Evolutionary conservation across 2,329 filamentous ascomycete genomes (phyloP), one percentile per base, ranked within the genome.

Genomic region (Corynespora cassiicola): DNA sequence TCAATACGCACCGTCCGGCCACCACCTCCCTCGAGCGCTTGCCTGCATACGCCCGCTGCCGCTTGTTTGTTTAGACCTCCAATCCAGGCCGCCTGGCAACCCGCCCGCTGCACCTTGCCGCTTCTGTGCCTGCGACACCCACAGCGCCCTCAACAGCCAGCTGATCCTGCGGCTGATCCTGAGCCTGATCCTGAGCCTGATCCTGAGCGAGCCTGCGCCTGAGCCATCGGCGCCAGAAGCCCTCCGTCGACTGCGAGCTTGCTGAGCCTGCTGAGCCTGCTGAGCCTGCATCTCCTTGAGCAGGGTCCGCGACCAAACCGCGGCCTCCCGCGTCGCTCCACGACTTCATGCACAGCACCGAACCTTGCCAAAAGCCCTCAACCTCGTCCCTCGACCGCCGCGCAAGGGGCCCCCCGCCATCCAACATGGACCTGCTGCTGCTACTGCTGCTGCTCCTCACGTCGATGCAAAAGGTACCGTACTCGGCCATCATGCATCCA

Each of bases 31-130:
- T n/a, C n/a, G n/a, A 21, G 36, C 35, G 35, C 35, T 38, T 38
- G 8, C 5, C 6, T 38, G 35, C 35, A 38, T 32, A 19, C 28
- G 21, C 7, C 36, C 11, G 20, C 36, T 27, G 36, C 36, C 32
- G 28, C 36, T 24, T 25, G 35, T 33, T 33, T 33, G 31, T 33
- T 33, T 33, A 33, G 18, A 24, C 6, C 29, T 31, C 29, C 29
- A 31, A 31, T 31, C 29, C 7, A 31, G 9, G 29, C 17, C 7
- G 29, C 8, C 14, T 6, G 12, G 6, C 12, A 17, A n/a, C n/a
- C 29, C 29, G 17, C 17, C 29, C 7, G 29, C 29, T 34, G 31
- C 31, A 34, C 17, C 12, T 9, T 8, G 8, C 17, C 12, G 16
- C 29, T 9, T 31, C 15, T 15, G 29, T 15, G 17, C 17, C 29